Base-by-base conservation (phyloP, 176 grass and related monocot species). In the Panicum miliaceum region DNA sequence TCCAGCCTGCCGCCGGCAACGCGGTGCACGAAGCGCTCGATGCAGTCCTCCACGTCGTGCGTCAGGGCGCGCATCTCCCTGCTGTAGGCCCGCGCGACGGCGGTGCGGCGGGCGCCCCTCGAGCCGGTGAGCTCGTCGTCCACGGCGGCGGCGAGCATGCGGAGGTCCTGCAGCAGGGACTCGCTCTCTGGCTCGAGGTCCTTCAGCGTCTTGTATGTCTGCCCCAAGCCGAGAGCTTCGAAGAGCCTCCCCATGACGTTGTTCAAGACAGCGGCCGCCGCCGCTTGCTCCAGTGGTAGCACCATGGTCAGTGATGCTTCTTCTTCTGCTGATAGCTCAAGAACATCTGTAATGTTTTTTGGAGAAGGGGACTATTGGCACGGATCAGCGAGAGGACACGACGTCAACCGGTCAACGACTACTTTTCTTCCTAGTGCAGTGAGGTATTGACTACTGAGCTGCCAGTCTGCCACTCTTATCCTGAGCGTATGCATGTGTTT, bases 1-100 rank as follows among this genome's bases (percentile, higher is more conserved):
- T 46, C 27, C 29, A 32, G 29, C 4, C 37, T 4, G 66, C 36
- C 37, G 19, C 64, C 58, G 12, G 84, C 12, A 12, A 85, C 3
- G 3, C 75, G 74, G 38, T 85, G 75, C 19, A 71, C 50, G 84
- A 78, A 85, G 1, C 40, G 27, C 51, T 85, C 84, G 0, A 85
- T 12, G 75, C 75, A 79, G 4, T 85, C 84, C 14, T 85, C 84
- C 3, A 79, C 48, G 3, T 78, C 83, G 2, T 85, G 74, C 20
- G 27, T 69, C 20, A 78, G 18, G 8, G 68, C 74, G 0, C 40
- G 38, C 64, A 85, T 68, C 73, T 46, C 6, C 1, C 43, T 3
- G 14, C 73, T 41, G 15, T 68, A 76, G 18, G 27, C 47, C 7
- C 82, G 41, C 5, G 48, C 36, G 0, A 84, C 83, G 19, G 50